Conservation (phyloP, 805 yeast genomes). For the Nakazawaea peltata region DNA sequence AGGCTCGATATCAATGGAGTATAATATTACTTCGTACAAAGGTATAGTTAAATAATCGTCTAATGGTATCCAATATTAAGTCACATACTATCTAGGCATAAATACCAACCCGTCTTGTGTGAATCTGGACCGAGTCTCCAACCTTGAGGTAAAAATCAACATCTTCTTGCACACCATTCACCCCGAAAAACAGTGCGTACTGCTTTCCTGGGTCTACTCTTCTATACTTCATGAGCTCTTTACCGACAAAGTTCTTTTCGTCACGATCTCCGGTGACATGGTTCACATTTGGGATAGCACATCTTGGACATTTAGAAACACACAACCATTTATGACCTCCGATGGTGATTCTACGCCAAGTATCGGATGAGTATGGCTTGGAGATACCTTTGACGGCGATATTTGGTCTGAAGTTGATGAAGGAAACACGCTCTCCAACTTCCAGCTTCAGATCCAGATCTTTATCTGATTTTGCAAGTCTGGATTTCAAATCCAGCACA, state of each 20-base stretch:
- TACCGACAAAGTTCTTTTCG: slow-evolving; percentile 16
- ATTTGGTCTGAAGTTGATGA: slow-evolving; percentile 21
- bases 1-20: too few species aligned
- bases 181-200: slow-evolving; percentile 19
- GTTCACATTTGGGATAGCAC: slow-evolving; percentile 20
- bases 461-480: slow-evolving; percentile 12
- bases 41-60: background rate
- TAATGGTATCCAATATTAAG: background rate
- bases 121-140: slow-evolving; percentile 20
- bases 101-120: slow-evolving; percentile 12
- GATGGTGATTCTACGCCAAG: slow-evolving; percentile 17
- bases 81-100: too few species aligned
- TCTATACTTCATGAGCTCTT: slow-evolving; percentile 18
- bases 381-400: slow-evolving; percentile 13
- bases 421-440: slow-evolving; percentile 12
- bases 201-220: slow-evolving; percentile 21
- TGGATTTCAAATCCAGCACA: slow-evolving; percentile 12
- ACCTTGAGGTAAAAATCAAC: slow-evolving; percentile 12
- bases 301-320: slow-evolving; percentile 20
- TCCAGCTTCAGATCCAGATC: slow-evolving; percentile 10
- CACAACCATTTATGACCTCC: slow-evolving; percentile 13
- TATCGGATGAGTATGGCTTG: slow-evolving; percentile 11
- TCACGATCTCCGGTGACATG: slow-evolving; percentile 10
- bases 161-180: slow-evolving; percentile 20
- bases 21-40: slow-evolving; percentile 36